phyloP scores from a whole-genome alignment of 106 monocot genomes.

The Iris macrosiphon region DNA sequence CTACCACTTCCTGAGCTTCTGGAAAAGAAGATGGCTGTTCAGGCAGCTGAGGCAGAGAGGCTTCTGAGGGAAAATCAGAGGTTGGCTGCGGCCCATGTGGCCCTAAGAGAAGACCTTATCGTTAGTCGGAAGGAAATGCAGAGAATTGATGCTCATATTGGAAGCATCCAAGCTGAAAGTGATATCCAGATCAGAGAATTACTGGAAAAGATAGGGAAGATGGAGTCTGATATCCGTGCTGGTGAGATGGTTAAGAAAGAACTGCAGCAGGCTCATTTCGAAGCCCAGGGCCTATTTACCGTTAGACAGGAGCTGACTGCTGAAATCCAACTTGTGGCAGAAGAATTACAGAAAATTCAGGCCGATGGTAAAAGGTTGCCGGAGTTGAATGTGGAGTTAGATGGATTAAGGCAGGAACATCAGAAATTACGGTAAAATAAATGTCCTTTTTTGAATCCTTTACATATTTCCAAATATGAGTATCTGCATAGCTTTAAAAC shows the following conservation, averaged over 20 bases:
- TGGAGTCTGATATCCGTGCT: slow-evolving; percentile 53
- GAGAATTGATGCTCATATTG: slow-evolving; percentile 37
- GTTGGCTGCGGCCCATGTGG: slow-evolving; percentile 50
- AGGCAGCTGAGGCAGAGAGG: slow-evolving; percentile 54
- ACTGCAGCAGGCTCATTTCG: slow-evolving; percentile 53
- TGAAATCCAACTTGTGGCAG: slow-evolving; percentile 43
- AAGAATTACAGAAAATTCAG: slow-evolving; percentile 36
- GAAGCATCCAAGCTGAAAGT: slow-evolving; percentile 35
- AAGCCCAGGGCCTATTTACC: slow-evolving; percentile 36
- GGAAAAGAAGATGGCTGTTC: slow-evolving; percentile 51
- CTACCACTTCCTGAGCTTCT: slow-evolving; percentile 31
- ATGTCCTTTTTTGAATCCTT: neutral
- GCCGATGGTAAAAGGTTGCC: slow-evolving; percentile 35
- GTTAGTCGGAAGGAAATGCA: slow-evolving; percentile 54
- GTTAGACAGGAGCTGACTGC: slow-evolving; percentile 42
- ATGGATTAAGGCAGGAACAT: slow-evolving; percentile 67
- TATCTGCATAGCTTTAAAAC: no score
- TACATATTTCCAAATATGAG: slow-evolving; percentile 1
- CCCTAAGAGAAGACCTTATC: slow-evolving; percentile 59
- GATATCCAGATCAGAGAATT: slow-evolving; percentile 53
- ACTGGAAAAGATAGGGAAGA: slow-evolving; percentile 52
- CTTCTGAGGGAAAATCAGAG: slow-evolving; percentile 58
- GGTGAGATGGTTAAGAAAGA: slow-evolving; percentile 57
- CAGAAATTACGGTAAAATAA: slow-evolving; percentile 61
- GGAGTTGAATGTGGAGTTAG: slow-evolving; percentile 52